Evolutionary conservation across 345 rosid genomes (phyloP), one percentile per base, ranked within the genome.

Genomic region (Carallia brachiata): DNA sequence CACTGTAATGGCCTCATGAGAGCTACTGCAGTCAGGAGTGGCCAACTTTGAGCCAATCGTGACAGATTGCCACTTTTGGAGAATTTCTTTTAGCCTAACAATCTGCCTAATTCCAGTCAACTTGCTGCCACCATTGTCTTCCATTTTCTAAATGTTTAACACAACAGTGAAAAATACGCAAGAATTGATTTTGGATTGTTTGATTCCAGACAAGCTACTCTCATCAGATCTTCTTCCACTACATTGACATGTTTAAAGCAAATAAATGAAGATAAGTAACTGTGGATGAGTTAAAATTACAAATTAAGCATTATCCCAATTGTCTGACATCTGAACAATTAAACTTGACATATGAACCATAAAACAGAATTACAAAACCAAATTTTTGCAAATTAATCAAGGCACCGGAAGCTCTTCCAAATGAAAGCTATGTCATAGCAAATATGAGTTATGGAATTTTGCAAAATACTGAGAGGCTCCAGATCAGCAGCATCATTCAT

Each of bases 1-100:
- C 3, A 82, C 85, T 3, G 89, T 68, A 30, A 87, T 84, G 10
- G 67, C 84, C 23, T 71, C 76, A 1, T 52, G 77, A 34, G 53
- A 61, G 23, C 73, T 71, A 16, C 64, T 67, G 1, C 84, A 27
- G 2, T 10, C 73, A 12, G 84, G 77, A 58, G 28, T 66, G 37
- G 70, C 75, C n/a, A 82, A 15, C 60, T 72, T 87, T 6, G 88
- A 61, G 19, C 82, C 85, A 62, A 88, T 64, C 1, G 97, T 78
- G 31, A 90, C 90, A 57, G 88, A 77, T 75, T 90, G 97, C 97
- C 99, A 95, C 82, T 87, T 91, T n/a, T 90, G 92, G 74, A 95
- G 80, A 65, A 95, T 75, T 77, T 88, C 97, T 80, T 90, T 95
- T 4, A 91, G 85, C 82, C 85, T 79, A 56, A 89, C 92, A 18